Evolutionary conservation across 2,329 filamentous ascomycete species (phyloP).

Genomic region (Aspergillus tubingensis): DNA sequence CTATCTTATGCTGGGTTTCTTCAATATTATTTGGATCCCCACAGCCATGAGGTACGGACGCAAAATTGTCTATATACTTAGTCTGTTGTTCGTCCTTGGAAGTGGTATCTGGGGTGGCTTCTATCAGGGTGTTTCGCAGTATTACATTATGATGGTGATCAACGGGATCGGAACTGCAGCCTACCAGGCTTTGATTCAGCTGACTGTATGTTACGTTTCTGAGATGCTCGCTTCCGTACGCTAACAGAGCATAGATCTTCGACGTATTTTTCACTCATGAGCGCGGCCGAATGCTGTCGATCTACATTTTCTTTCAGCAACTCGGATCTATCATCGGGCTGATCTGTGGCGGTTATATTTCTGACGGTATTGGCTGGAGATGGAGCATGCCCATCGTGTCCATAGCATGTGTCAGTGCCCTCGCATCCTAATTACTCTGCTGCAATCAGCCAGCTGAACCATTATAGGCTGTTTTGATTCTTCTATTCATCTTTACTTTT

Average conservation of each 20-base stretch:
- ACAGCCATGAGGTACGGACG: slow-evolving; percentile 38
- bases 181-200: slow-evolving; percentile 43
- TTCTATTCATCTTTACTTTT: slow-evolving; percentile 36
- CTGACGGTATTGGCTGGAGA: slow-evolving; percentile 38
- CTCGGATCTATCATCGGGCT: slow-evolving; percentile 42
- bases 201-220: slow-evolving; percentile 29
- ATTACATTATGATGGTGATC: slow-evolving; percentile 32
- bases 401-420: slow-evolving; percentile 30
- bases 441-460: background rate
- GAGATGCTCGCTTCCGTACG: background rate
- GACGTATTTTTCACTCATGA: slow-evolving; percentile 45
- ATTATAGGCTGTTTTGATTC: slow-evolving; percentile 24
- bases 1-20: slow-evolving; percentile 44
- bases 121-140: slow-evolving; percentile 30
- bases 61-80: slow-evolving; percentile 39
- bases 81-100: slow-evolving; percentile 32
- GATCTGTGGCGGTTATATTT: slow-evolving; percentile 41
- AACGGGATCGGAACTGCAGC: slow-evolving; percentile 40
- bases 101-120: slow-evolving; percentile 37
- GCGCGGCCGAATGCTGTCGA: slow-evolving; percentile 39
- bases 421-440: background rate
- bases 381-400: slow-evolving; percentile 38
- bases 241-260: slow-evolving; percentile 29
- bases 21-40: slow-evolving; percentile 44
- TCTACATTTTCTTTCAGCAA: slow-evolving; percentile 45